Percentiles rank a stretch among this genome's conserved stretches.
These are phyloP conservation scores for Dioszegia hungarica DNA, from an alignment of 768 basidiomycete genomes.

Conservation along the genomic window DNA sequence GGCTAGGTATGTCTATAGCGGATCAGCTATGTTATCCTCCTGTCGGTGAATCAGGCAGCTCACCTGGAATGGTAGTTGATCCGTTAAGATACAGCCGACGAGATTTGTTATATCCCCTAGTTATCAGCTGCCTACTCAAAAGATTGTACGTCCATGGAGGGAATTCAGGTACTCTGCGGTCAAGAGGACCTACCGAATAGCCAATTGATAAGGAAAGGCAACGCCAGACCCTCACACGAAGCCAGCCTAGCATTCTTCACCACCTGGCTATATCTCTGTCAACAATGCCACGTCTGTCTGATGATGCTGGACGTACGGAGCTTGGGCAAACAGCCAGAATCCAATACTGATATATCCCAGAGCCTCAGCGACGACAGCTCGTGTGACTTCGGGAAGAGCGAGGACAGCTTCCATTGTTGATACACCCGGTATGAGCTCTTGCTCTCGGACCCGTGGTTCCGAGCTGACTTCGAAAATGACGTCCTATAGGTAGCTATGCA, in stretches of 20 bases:
- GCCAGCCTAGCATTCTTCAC: slow-evolving; percentile 68
- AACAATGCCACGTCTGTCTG: not conserved
- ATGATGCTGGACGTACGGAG: slow-evolving; percentile 25
- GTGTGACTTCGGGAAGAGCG: not conserved
- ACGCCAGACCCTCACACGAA: slow-evolving; percentile 82
- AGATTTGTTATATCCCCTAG: slow-evolving; percentile 89
- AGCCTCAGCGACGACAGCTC: not conserved
- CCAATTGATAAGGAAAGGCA: slow-evolving; percentile 94
- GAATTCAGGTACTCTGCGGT: not conserved
- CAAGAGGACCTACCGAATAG: slow-evolving; percentile 61
- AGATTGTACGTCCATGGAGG: not conserved
- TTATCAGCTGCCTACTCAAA: slow-evolving; percentile 4
- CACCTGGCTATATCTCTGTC: slow-evolving; percentile 60
- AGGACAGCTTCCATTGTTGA: slow-evolving; percentile 1
- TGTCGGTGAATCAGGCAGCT: slow-evolving; percentile 21
- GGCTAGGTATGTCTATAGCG: slow-evolving; percentile 81
- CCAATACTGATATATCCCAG: slow-evolving; percentile 43
- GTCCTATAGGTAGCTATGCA: too few species aligned
- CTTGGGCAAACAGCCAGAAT: slow-evolving; percentile 45
- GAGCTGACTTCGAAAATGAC: too few species aligned
- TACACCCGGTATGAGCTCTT: too few species aligned
- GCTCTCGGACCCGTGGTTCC: too few species aligned
- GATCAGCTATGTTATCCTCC: not conserved
- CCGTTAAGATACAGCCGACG: slow-evolving; percentile 71
- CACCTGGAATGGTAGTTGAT: slow-evolving; percentile 93